Conservation (phyloP, 192 early-diverging fungal species). For the Bifiguratus adelaidae region DNA sequence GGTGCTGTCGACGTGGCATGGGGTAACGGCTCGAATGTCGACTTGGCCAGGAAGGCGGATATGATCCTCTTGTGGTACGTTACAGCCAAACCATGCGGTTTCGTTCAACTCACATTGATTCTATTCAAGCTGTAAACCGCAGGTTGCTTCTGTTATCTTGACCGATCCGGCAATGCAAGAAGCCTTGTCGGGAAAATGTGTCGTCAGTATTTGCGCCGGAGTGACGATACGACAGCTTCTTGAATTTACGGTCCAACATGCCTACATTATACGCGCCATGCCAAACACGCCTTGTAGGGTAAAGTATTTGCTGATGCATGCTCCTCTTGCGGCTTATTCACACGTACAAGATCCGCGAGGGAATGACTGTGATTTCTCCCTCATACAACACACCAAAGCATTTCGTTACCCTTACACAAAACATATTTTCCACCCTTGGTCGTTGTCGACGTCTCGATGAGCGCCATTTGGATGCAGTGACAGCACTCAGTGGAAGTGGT, state of each 20-base stretch:
- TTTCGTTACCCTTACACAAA: constrained; percentile 21
- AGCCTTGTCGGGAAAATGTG: constrained; percentile 24
- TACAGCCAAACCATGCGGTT: not conserved
- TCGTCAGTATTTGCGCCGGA: constrained; percentile 42
- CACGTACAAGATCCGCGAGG: constrained; percentile 28
- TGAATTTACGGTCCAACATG: constrained; percentile 27
- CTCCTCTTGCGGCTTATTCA: not conserved
- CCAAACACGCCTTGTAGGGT: constrained; percentile 45
- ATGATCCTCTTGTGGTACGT: constrained; percentile 32
- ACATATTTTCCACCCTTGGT: constrained; percentile 38
- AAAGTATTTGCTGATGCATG: not conserved
- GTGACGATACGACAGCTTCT: constrained; percentile 34
- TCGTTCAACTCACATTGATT: not conserved
- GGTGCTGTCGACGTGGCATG: no score
- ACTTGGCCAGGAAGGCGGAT: constrained; percentile 22
- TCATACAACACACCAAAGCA: constrained; percentile 15
- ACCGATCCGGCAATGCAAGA: constrained; percentile 25
- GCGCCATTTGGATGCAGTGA: constrained; percentile 41
- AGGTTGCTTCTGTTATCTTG: constrained; percentile 31
- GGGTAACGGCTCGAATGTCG: constrained; percentile 29
- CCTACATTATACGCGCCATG: constrained; percentile 39
- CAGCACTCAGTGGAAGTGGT: constrained; percentile 36
- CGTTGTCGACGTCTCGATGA: constrained; percentile 34
- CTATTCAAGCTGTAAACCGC: constrained; percentile 23
- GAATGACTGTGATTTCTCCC: constrained; percentile 39